Evolutionary conservation across 139 green algal genomes (phyloP).

Genomic region (Chlamydomonas sphaeroides): DNA sequence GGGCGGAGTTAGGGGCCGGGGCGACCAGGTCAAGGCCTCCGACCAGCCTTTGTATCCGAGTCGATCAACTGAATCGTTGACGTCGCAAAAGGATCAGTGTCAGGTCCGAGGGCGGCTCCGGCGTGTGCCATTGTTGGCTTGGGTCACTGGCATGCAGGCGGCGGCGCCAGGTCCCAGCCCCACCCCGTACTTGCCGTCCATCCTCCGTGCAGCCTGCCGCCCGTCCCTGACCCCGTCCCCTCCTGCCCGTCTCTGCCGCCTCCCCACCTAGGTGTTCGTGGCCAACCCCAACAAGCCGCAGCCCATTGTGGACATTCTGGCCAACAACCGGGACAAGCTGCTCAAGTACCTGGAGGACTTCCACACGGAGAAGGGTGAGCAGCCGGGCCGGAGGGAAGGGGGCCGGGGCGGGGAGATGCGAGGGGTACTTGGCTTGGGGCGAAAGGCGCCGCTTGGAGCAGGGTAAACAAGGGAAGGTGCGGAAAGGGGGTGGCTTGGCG

Average conservation of each 20-base stretch:
- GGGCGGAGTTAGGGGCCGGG: no score
- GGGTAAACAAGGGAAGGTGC: not conserved
- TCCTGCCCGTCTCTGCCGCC: not conserved
- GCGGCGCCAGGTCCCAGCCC: no score
- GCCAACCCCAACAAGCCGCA: slow-evolving; percentile 93
- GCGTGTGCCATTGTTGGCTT: no score
- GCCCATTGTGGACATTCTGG: slow-evolving; percentile 85
- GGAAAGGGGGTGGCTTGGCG: not conserved
- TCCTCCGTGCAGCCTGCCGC: no score
- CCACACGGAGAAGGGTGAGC: slow-evolving; percentile 86
- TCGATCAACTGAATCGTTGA: no score
- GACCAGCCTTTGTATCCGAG: no score
- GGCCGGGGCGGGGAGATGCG: not conserved
- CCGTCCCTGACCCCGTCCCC: not conserved
- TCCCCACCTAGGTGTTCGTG: slow-evolving; percentile 87
- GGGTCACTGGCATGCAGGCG: no score
- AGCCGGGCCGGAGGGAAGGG: not conserved
- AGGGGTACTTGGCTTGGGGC: not conserved
- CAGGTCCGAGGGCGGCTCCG: no score
- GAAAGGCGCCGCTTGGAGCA: not conserved
- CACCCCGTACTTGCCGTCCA: no score
- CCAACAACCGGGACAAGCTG: slow-evolving; percentile 91
- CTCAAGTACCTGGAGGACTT: slow-evolving; percentile 93
- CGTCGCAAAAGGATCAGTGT: no score
- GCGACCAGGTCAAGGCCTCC: no score